A percentile compares a stretch with the other conserved stretches of the same genome.
Conservation (phyloP, 2,329 filamentous ascomycete species). For the Monosporascus sp. region DNA sequence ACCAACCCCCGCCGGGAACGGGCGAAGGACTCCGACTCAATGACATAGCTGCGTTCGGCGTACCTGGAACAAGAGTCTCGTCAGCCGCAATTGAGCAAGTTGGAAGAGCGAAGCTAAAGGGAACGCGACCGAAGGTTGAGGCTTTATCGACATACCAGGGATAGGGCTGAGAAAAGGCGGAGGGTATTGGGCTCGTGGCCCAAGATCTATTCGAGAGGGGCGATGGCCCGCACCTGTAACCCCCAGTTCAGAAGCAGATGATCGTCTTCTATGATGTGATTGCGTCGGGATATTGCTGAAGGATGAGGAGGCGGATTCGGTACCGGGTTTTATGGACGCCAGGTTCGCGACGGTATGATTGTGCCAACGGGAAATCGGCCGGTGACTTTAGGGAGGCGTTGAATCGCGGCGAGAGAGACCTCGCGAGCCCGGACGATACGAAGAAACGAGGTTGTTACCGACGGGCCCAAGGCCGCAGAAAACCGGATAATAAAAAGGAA, state of each 20-base stretch:
- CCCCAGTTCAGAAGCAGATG: conserved; percentile 31
- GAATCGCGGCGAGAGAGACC: conserved; percentile 1
- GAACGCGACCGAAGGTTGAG: background rate
- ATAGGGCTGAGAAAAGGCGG: conserved; percentile 46
- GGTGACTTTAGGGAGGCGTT: background rate
- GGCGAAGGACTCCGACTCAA: conserved; percentile 86
- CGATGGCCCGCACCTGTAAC: conserved; percentile 29
- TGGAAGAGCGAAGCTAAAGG: too few species aligned
- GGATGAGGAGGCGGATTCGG: conserved; percentile 50
- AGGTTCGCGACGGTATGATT: conserved; percentile 35
- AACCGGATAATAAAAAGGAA: background rate
- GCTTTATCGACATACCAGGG: conserved; percentile 42
- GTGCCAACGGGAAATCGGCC: background rate
- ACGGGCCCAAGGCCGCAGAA: background rate
- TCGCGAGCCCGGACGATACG: conserved; percentile 6
- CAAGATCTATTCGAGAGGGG: conserved; percentile 31
- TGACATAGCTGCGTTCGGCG: conserved; percentile 64
- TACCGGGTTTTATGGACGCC: conserved; percentile 43
- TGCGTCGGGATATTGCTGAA: conserved; percentile 43
- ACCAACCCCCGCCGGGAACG: conserved; percentile 79
- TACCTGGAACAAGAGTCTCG: conserved; percentile 36
- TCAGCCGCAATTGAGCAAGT: conserved; percentile 1
- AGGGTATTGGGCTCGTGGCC: conserved; percentile 33
- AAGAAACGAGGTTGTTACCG: too few species aligned
- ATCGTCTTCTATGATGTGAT: conserved; percentile 47